Evolutionary conservation across 345 rosid species (phyloP).

Genomic region (Salix purpurea): DNA sequence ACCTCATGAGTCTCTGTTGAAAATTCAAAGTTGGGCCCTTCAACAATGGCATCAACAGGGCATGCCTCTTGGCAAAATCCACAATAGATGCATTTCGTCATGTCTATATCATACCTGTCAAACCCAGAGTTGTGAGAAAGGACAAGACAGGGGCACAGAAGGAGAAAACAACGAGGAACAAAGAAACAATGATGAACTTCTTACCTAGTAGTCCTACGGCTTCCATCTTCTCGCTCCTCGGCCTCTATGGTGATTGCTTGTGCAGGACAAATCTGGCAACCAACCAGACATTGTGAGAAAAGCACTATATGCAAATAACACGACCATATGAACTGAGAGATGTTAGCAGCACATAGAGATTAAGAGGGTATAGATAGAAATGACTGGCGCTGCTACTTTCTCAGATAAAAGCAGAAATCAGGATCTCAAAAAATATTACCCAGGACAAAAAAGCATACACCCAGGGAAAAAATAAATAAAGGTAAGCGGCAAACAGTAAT

Average conservation of each 20-base stretch:
- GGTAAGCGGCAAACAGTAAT: background rate
- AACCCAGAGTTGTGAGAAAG: background rate
- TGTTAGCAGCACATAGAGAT: background rate
- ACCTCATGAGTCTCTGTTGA: conserved; percentile 98
- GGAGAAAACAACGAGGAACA: background rate
- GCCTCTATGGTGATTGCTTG: conserved; percentile 99
- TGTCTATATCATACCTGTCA: conserved; percentile 84
- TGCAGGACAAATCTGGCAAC: conserved; percentile 82
- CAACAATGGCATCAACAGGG: conserved; percentile 97
- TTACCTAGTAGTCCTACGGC: conserved; percentile 95
- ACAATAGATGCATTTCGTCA: conserved; percentile 97
- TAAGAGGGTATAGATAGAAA: background rate
- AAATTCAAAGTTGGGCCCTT: conserved; percentile 96
- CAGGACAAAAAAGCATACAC: background rate
- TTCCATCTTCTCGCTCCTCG: conserved; percentile 97
- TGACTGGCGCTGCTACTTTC: background rate
- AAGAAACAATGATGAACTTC: background rate
- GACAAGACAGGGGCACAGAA: background rate
- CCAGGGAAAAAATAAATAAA: background rate
- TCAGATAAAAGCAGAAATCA: background rate
- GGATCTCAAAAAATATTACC: background rate
- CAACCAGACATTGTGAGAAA: conserved; percentile 12
- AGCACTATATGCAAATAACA: background rate
- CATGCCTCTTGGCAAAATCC: conserved; percentile 99
- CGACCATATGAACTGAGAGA: background rate